A percentile compares a stretch with the other conserved stretches of the same genome.
Evolutionary conservation across 2,329 filamentous ascomycete species (phyloP).

Genomic region (Aureobasidium sp.): DNA sequence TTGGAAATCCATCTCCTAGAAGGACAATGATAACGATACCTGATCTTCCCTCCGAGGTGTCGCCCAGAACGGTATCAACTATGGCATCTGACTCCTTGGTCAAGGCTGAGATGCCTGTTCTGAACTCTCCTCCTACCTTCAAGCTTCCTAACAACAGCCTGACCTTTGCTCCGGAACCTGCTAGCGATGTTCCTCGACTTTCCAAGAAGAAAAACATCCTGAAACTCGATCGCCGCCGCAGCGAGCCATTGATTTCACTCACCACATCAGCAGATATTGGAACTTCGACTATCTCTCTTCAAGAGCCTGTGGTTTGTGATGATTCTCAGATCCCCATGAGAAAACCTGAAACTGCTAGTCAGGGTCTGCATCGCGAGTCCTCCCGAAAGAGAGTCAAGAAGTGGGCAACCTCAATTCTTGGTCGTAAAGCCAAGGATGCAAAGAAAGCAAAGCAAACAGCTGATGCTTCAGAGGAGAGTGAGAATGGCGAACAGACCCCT

Average conservation of each 20-base stretch:
- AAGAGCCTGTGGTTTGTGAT: slow-evolving; percentile 22
- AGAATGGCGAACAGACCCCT: not conserved
- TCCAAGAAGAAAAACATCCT: slow-evolving; percentile 57
- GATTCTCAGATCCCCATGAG: slow-evolving; percentile 12
- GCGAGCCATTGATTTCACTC: slow-evolving; percentile 32
- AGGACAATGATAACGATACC: slow-evolving; percentile 19
- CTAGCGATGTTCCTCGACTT: not conserved
- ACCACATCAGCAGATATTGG: slow-evolving; percentile 22
- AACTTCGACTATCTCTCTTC: slow-evolving; percentile 27
- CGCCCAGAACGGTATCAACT: slow-evolving; percentile 16
- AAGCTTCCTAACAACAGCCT: not conserved
- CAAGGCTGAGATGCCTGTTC: not conserved
- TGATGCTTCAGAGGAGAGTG: not conserved
- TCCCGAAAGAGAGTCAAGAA: slow-evolving; percentile 62
- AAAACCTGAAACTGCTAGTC: not conserved
- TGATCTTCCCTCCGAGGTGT: slow-evolving; percentile 40
- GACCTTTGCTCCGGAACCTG: not conserved
- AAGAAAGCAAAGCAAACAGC: slow-evolving; percentile 12
- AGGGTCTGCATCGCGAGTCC: slow-evolving; percentile 20
- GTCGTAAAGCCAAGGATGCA: slow-evolving; percentile 18
- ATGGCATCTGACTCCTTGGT: not conserved
- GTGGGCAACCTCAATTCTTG: slow-evolving; percentile 48
- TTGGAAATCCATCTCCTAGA: slow-evolving; percentile 13
- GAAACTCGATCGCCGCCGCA: slow-evolving; percentile 47
- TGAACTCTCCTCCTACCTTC: not conserved